Evolutionary conservation across 441 rosid species (phyloP), one percentile per base, ranked within the genome.

Genomic region (Brassica hybrid): DNA sequence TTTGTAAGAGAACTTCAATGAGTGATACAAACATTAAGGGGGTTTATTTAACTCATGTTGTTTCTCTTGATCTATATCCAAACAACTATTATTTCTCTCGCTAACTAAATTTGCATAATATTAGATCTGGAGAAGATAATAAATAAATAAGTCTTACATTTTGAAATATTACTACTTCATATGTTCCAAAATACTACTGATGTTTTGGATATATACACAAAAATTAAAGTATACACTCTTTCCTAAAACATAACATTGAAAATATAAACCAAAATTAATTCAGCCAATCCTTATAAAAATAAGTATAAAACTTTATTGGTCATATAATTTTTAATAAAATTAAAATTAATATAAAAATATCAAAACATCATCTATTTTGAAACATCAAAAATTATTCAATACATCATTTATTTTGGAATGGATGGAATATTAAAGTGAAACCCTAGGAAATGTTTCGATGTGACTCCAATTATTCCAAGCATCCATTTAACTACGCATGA

Each of bases 391-490:
- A 1, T 21, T 21, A 21, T 21, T 21, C 23, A 21, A 21, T 21
- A 21, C 23, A 21, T 21, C 23, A 21, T 21, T 21, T 21, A 21
- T 21, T 21, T 21, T 21, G 23, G 23, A 21, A 21, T 21, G 23
- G 2, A 21, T 21, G 23, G 23, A 21, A 21, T 21, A 21, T 21
- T 1, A 21, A 32, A 18, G 32, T 23, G 38, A 75, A 79, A 71
- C 76, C 79, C 76, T 74, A 75, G 79, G 73, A 59, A 65, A 65
- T 4, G 36, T 27, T 70, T 73, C 38, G 76, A 57, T 48, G 36
- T 75, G 65, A 7, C 83, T 80, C 72, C 27, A 75, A 75, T 80
- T 75, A 75, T 80, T 79, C 83, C 38, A 7, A 34, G 9, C 38
- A 34, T 34, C 38, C 75, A 54, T 61, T 74, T 72, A 70, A 75